Percentiles rank a stretch among this genome's conserved stretches.
phyloP scores from a whole-genome alignment of 2,329 filamentous ascomycete species.

The Penicillium sp. region DNA sequence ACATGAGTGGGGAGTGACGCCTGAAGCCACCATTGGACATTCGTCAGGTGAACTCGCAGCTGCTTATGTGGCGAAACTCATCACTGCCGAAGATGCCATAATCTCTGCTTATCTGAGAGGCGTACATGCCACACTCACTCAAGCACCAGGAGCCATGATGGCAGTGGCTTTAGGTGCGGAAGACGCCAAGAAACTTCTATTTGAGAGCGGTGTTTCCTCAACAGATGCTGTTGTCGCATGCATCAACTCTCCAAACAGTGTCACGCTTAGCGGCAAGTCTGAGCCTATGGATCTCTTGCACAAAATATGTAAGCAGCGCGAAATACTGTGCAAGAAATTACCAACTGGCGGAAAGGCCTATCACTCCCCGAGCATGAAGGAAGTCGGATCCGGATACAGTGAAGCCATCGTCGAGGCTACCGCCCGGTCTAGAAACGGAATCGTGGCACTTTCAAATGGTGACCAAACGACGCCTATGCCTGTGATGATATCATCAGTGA shows the following conservation, averaged over 20 bases:
- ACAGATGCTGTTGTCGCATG: neutral
- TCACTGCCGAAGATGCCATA: neutral
- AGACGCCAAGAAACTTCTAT: neutral
- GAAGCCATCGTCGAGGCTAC: neutral
- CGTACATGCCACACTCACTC: constrained; percentile 36
- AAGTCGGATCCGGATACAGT: neutral
- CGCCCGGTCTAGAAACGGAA: neutral
- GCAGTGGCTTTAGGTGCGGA: neutral
- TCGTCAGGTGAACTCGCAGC: neutral
- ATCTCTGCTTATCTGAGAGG: constrained; percentile 22
- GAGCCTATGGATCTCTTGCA: neutral
- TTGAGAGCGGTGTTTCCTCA: neutral
- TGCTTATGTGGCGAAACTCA: neutral
- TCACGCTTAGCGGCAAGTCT: neutral
- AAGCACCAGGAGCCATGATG: neutral
- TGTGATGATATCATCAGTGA: neutral
- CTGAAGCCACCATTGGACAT: neutral
- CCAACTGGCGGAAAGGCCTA: neutral
- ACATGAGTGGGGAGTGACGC: neutral
- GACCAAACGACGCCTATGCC: neutral
- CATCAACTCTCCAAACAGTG: neutral
- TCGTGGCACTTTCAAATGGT: neutral
- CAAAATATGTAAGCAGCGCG: neutral
- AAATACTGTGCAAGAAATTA: neutral
- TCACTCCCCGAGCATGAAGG: neutral